These are phyloP conservation scores for Xerocomellus dryophilus DNA, from an alignment of 768 basidiomycete genomes.

Conservation along the genomic window DNA sequence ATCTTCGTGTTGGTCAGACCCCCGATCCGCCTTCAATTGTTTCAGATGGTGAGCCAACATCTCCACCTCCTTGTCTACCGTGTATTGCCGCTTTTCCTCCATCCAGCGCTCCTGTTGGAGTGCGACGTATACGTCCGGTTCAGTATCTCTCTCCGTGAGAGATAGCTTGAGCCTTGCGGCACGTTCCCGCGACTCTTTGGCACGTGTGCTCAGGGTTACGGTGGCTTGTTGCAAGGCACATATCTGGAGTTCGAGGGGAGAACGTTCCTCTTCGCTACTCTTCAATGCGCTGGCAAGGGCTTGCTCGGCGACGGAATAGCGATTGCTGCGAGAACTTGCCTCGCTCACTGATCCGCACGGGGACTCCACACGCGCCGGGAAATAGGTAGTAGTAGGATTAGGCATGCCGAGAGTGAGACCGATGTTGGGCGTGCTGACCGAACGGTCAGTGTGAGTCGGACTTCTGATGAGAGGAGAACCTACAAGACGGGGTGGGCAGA, in stretches of 20 bases:
- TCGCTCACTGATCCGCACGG: constrained; percentile 29
- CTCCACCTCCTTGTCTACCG: constrained; percentile 37
- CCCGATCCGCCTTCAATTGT: constrained; percentile 29
- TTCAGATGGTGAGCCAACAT: constrained; percentile 36
- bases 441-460: constrained; percentile 16
- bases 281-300: constrained; percentile 38
- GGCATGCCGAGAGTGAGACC: constrained; percentile 17
- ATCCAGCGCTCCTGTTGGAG: constrained; percentile 50
- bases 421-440: constrained; percentile 22
- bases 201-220: constrained; percentile 41
- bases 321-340: constrained; percentile 32
- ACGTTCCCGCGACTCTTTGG: constrained; percentile 43
- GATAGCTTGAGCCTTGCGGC: constrained; percentile 38
- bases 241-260: constrained; percentile 47
- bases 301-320: constrained; percentile 45
- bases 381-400: constrained; percentile 10
- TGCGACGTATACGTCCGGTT: constrained; percentile 36
- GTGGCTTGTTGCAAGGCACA: constrained; percentile 44
- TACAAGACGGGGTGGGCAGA: constrained; percentile 13
- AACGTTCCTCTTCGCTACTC: constrained; percentile 34
- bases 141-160: constrained; percentile 38
- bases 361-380: constrained; percentile 12
- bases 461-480: constrained; percentile 13
- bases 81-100: constrained; percentile 44
- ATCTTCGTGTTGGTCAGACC: constrained; percentile 9